Evolutionary conservation across 139 green algal genomes (phyloP), one percentile per base, ranked within the genome.

Genomic region (Mesostigma viride): DNA sequence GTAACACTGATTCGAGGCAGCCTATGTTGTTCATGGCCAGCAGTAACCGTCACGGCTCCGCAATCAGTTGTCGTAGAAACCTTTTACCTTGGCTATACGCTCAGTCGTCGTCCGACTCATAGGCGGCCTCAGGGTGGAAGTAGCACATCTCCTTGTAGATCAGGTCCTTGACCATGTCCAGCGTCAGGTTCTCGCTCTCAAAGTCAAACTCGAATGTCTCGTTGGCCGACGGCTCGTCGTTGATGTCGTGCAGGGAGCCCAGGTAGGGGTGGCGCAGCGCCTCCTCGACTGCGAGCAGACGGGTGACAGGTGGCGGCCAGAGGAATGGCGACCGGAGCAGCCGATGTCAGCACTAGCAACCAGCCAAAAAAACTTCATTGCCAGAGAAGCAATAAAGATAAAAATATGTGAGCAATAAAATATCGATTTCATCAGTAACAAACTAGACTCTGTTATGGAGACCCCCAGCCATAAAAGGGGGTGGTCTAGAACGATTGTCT

Each of bases 241-340:
- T 77, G 17, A 75, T 68, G 71, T 86, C 80, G 57, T 86, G 80
- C 24, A 86, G 71, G 22, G 47, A 72, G 0, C 62, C 74, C 0
- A 86, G 44, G 48, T 86, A 86, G 1, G 80, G 80, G 53, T 84
- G 79, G 47, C 68, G 48, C 26, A 86, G 73, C 31, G 75, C 73
- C 31, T 85, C 63, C 76, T 84, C 74, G 31, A 86, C 80, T 71
- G 58, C 64, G 17, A 51, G 8, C 8, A 14, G 40, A 51, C 40
- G 14, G 14, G 11, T 8, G 14, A 51, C 8, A 51, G 40, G 40
- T n/a, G n/a, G n/a, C n/a, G n/a, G n/a, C n/a, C n/a, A n/a, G n/a
- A n/a, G n/a, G n/a, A n/a, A n/a, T n/a, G n/a, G n/a, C n/a, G n/a
- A n/a, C n/a, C n/a, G n/a, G n/a, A n/a, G n/a, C n/a, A n/a, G n/a